phyloP scores from a whole-genome alignment of 148 eudicot species.

The Vaccinium myrtillus region DNA sequence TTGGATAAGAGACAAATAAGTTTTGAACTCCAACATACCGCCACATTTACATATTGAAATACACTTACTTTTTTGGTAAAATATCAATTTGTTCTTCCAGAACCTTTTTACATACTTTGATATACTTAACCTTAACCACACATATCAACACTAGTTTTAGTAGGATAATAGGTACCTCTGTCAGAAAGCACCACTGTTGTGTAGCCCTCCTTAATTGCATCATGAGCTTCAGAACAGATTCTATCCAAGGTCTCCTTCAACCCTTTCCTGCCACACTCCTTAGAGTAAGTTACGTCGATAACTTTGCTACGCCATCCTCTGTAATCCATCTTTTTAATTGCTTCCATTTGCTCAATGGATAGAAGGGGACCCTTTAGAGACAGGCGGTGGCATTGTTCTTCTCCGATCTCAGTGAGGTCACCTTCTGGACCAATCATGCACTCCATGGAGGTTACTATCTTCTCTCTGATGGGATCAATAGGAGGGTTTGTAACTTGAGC shows the following conservation, averaged over 20 bases:
- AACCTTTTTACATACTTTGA: neutral
- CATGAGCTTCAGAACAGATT: constrained; percentile 79
- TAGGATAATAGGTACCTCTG: constrained; percentile 57
- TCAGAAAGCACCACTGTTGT: constrained; percentile 86
- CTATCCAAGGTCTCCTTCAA: constrained; percentile 92
- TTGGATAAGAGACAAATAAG: neutral
- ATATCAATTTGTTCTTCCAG: neutral
- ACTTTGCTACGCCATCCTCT: constrained; percentile 98
- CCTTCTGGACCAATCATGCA: constrained; percentile 99
- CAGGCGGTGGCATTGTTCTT: constrained; percentile 91
- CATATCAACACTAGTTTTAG: neutral
- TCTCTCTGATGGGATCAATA: constrained; percentile 95
- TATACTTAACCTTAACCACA: neutral
- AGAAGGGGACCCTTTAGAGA: constrained; percentile 92
- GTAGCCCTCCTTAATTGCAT: constrained; percentile 83
- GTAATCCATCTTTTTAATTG: constrained; percentile 87
- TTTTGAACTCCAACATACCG: neutral
- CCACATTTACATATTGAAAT: neutral
- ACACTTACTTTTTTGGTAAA: neutral
- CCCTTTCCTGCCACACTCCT: constrained; percentile 67
- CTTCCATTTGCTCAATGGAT: constrained; percentile 88
- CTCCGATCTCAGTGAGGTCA: constrained; percentile 93
- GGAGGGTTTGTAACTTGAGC: constrained; percentile 99
- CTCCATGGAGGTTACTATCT: constrained; percentile 95
- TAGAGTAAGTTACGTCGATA: constrained; percentile 82